Evolutionary conservation across 306 rosid genomes (phyloP).

Genomic region (Abrus pulchellus): DNA sequence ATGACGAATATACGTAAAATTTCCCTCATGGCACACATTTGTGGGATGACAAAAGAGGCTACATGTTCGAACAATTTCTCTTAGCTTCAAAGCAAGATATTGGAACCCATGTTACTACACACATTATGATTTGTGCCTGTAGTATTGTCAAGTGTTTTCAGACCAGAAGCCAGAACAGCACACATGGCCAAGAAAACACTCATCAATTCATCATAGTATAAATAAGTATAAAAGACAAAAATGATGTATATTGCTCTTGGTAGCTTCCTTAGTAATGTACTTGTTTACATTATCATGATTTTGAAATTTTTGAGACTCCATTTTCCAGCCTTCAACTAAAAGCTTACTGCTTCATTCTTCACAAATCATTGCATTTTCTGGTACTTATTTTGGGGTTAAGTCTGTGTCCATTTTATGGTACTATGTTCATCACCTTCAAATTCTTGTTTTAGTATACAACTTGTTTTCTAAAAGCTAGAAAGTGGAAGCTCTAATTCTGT

Average conservation of each 20-base stretch:
- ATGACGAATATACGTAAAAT: background rate
- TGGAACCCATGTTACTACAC: background rate
- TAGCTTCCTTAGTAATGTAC: constrained; percentile 22
- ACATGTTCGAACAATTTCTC: background rate
- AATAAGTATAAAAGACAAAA: background rate
- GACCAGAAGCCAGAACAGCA: background rate
- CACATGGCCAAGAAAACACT: background rate
- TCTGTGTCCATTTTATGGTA: background rate
- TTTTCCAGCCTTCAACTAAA: constrained; percentile 11
- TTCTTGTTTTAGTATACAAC: background rate
- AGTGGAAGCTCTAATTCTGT: background rate
- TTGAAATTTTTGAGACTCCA: constrained; percentile 12
- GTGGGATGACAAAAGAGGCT: constrained; percentile 4
- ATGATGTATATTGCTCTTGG: constrained; percentile 5
- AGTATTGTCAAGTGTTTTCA: background rate
- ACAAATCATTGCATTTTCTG: background rate
- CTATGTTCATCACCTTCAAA: constrained; percentile 9
- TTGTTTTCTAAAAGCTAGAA: constrained; percentile 11
- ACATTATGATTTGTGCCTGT: background rate
- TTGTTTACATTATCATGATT: constrained; percentile 23
- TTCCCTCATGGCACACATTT: background rate
- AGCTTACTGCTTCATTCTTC: constrained; percentile 5
- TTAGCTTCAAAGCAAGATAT: constrained; percentile 25
- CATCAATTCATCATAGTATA: background rate
- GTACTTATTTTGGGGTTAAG: background rate